These are phyloP conservation scores for Lasiosphaeria ovina DNA, from an alignment of 495 filamentous ascomycete genomes.

Conservation along the genomic window DNA sequence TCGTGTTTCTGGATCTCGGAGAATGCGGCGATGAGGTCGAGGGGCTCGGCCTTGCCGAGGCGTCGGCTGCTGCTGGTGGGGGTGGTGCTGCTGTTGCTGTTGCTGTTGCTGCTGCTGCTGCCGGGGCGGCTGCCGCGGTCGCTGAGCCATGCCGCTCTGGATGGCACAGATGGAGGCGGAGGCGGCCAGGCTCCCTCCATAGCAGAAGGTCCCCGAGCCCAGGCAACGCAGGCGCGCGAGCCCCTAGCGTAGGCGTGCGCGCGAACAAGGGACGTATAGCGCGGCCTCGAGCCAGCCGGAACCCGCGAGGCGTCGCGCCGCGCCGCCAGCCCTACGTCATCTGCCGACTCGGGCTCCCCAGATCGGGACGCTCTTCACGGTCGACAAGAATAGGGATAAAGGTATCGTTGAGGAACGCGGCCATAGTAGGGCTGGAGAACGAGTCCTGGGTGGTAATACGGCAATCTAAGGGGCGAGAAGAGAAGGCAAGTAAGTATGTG, in stretches of 20 bases:
- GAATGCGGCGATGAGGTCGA: conserved; percentile 88
- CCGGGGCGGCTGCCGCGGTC: too few species aligned
- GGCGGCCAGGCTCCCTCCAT: too few species aligned
- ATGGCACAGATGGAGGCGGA: too few species aligned
- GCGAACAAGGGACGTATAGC: too few species aligned
- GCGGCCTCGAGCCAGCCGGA: too few species aligned
- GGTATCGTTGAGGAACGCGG: conserved; percentile 74
- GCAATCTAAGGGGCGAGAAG: conserved; percentile 61
- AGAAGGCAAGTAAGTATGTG: neutral
- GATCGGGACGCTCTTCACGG: conserved; percentile 90
- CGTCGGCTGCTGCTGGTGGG: conserved; percentile 94
- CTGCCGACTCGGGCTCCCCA: too few species aligned
- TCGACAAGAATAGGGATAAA: conserved; percentile 95
- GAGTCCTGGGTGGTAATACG: conserved; percentile 94
- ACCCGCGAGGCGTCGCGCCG: too few species aligned
- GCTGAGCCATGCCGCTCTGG: too few species aligned
- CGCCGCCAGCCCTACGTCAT: too few species aligned
- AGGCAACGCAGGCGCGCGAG: too few species aligned
- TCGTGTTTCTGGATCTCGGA: conserved; percentile 98
- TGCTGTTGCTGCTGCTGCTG: conserved; percentile 94
- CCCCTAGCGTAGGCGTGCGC: too few species aligned
- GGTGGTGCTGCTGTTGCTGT: conserved; percentile 95
- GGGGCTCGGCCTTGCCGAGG: conserved; percentile 92
- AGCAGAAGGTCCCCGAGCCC: too few species aligned
- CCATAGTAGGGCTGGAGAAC: conserved; percentile 79